Evolutionary conservation across 2,329 filamentous ascomycete genomes (phyloP), one percentile per base, ranked within the genome.

Genomic region (Parascedosporium putredinis): DNA sequence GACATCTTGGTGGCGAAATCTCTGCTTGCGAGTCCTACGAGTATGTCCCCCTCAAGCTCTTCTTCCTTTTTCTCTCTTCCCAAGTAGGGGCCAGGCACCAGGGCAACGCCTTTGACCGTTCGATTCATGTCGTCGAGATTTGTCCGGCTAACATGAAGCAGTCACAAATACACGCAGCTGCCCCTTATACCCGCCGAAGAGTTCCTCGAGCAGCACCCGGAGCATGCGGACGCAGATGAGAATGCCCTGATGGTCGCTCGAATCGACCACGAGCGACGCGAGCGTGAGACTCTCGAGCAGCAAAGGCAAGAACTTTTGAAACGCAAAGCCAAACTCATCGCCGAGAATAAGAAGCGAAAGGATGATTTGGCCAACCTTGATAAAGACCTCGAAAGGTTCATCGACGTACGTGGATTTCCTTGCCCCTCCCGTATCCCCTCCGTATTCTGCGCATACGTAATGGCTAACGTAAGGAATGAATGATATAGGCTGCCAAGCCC

Each of bases 351-450:
- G 69, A 88, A 88, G 68, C 79, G 91, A 56, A 95, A 95, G 64
- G 90, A 96, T 50, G 89, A 97, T 60, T 71, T 98, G 45, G 89
- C 86, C 18, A 95, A 86, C 60, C 70, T 98, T 53, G 93, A 98
- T 59, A 85, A 86, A 60, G 88, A 95, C 65, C 71, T 97, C 51
- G 93, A 97, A 68, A 90, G 87, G 60, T 95, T 95, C 62, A 91
- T 95, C 59, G 88, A 94, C 66, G 86, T 88, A 61, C 61, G 84
- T 70, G 5, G 45, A 45, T 45, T 56, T 22, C 14, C 14, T 27
- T n/a, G 5, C 34, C 14, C n/a, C n/a, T 42, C 3, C 38, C 14
- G n/a, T 20, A n/a, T 23, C 9, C 4, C 16, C 14, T 42, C 9
- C 20, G 38, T 16, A 33, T n/a, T 38, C 8, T 31, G 27, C 5